Base-by-base conservation (phyloP, 192 early-diverging fungal genomes). In the Entrophospora sp. region DNA sequence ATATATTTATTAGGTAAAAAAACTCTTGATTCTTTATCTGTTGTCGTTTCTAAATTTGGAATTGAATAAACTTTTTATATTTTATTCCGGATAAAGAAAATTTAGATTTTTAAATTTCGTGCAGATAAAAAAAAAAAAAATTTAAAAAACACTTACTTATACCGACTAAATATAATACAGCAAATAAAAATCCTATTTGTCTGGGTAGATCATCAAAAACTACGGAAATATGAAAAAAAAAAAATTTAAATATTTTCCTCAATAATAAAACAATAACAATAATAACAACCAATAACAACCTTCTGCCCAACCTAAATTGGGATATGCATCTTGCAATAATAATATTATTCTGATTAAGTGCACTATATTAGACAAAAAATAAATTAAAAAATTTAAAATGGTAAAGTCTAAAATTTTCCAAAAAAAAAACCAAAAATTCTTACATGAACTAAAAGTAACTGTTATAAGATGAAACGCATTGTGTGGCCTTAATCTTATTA, bases 391-490 rank as follows among this genome's bases (percentile, higher is more conserved):
- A n/a, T n/a, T n/a, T n/a, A n/a, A n/a, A n/a, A n/a, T n/a, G n/a
- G n/a, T n/a, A n/a, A n/a, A n/a, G n/a, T n/a, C n/a, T n/a, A n/a
- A n/a, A n/a, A n/a, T n/a, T n/a, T n/a, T n/a, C n/a, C n/a, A n/a
- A n/a, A n/a, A n/a, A n/a, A n/a, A n/a, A n/a, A n/a, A n/a, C n/a
- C n/a, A n/a, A n/a, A n/a, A n/a, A 42, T 43, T 16, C 42, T 43
- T 3, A 43, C 42, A 18, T 18, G 18, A 43, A 38, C 35, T 25
- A n/a, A 59, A 43, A 44, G 42, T 14, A 14, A 40, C 0, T 3
- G 59, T 31, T 31, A 61, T 32, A 27, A 61, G 25, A 44, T 61
- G 59, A 61, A 61, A 61, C 0, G 42, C 28, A 43, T 61, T 40
- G 10, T 40, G 38, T 2, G 59, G 59, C 28, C 59, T 28, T 3